These are phyloP conservation scores for Trichophyton simii DNA, from an alignment of 2,329 filamentous ascomycete genomes.

Conservation along the genomic window DNA sequence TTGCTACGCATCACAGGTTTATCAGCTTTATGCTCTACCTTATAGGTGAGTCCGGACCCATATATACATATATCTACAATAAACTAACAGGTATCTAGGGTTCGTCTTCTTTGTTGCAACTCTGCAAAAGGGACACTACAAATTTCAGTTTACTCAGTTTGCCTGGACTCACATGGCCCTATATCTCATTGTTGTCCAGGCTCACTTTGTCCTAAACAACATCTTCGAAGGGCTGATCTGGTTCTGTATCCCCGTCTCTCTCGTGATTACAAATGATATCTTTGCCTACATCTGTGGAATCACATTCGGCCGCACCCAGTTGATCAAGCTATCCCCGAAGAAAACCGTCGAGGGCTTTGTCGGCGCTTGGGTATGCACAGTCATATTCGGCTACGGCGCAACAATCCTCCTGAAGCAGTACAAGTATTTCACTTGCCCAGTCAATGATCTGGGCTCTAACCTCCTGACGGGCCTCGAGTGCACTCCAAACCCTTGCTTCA, in stretches of 20 bases:
- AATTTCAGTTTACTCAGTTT: constrained; percentile 98
- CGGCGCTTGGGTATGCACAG: constrained; percentile 88
- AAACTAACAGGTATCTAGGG: constrained; percentile 40
- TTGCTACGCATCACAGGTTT: constrained; percentile 95
- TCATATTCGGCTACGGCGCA: constrained; percentile 69
- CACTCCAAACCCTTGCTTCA: constrained; percentile 81
- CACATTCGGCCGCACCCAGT: constrained; percentile 85
- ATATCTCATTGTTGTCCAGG: constrained; percentile 93
- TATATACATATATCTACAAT: not conserved
- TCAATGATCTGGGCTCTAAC: constrained; percentile 90
- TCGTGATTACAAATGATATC: constrained; percentile 98
- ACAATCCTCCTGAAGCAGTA: constrained; percentile 77
- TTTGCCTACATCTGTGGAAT: constrained; percentile 97
- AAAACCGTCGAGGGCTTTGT: constrained; percentile 98
- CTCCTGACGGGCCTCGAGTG: constrained; percentile 83
- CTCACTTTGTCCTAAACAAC: constrained; percentile 99
- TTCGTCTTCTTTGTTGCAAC: constrained; percentile 98
- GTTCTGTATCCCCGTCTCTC: constrained; percentile 90
- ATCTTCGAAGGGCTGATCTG: constrained; percentile 99
- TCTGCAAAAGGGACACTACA: constrained; percentile 89
- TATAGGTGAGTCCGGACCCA: constrained; percentile 53
- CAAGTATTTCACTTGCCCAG: constrained; percentile 97
- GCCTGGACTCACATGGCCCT: constrained; percentile 99
- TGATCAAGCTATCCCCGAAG: constrained; percentile 96
- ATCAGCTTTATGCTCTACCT: constrained; percentile 98